Base-by-base conservation (phyloP, 805 yeast species). In the Maudiozyma serrabonitensis region DNA sequence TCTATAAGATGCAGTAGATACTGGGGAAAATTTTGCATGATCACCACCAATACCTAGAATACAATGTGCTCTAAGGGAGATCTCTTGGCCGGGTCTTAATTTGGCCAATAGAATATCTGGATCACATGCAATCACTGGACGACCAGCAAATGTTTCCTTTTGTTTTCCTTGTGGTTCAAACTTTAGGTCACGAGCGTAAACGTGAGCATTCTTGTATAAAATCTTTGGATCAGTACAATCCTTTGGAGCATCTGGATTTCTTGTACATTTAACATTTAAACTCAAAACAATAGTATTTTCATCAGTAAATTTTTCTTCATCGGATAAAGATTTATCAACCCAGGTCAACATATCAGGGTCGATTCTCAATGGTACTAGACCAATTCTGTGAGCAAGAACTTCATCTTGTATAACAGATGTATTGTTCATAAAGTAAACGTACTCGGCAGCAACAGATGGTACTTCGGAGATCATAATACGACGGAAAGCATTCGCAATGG, bases 11-110 rank as follows among this genome's bases (percentile, higher is more conserved):
- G 99, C 97, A 13, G 99, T 93, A 16, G 95, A 79, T 11, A 93
- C 99, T 5, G 99, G 99, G 7, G 97, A 88, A 66, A 87, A 93
- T 69, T 93, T 93, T 52, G 99, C 97, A 69, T 93, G 99, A 67
- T 93, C 99, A 41, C 88, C 70, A 47, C 97, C 99, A 56, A 87
- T 71, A 51, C 99, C 99, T 54, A 91, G 75, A 31, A 90, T 75
- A 66, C 97, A 93, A 70, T 89, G 96, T 50, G 85, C 95, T 62
- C 89, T 76, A 56, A 93, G 74, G 26, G 91, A 79, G 54, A 93
- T 90, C 69, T 93, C 98, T 71, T 93, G 99, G 45, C 96, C 96
- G 6, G 98, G 98, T 61, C 99, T 80, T 61, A 93, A 74, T 70
- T 93, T 93, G 47, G 96, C 96, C 48, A 93, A 69, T 54, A 93